Percentiles rank a stretch among this genome's conserved stretches.
Evolutionary conservation across 2,329 filamentous ascomycete genomes (phyloP).

Genomic region (Phoma herbarum): DNA sequence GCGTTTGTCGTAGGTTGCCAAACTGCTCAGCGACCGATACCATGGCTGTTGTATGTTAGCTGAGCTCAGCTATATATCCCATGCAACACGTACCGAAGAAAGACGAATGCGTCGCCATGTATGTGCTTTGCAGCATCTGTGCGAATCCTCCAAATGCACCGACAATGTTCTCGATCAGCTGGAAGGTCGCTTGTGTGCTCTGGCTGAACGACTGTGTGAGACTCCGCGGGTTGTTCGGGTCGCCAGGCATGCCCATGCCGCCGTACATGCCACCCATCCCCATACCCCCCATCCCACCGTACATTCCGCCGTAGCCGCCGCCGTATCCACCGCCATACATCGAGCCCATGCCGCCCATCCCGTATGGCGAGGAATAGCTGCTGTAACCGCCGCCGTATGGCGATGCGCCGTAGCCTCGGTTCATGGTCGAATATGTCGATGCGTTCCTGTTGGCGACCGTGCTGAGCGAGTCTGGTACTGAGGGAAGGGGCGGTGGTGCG

Average conservation of each 20-base stretch:
- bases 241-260: conserved; percentile 57
- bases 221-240: conserved; percentile 90
- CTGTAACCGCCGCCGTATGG: conserved; percentile 60
- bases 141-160: conserved; percentile 97
- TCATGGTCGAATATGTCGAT: conserved; percentile 76
- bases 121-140: conserved; percentile 99
- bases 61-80: background rate
- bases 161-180: conserved; percentile 97
- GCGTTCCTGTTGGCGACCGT: conserved; percentile 88
- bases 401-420: conserved; percentile 59
- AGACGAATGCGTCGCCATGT: conserved; percentile 98
- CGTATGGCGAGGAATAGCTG: conserved; percentile 57
- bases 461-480: conserved; percentile 79
- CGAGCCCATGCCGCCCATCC: conserved; percentile 30
- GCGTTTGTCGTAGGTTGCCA: conserved; percentile 87
- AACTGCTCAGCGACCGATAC: conserved; percentile 98
- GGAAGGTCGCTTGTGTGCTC: conserved; percentile 95
- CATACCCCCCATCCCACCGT: conserved; percentile 42
- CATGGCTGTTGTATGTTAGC: conserved; percentile 70
- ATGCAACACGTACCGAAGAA: conserved; percentile 80
- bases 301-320: conserved; percentile 55
- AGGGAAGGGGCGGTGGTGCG: conserved; percentile 75
- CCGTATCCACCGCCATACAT: conserved; percentile 52
- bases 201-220: conserved; percentile 95
- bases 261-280: conserved; percentile 58